Evolutionary conservation across 257 asterid genomes (phyloP), one percentile per base, ranked within the genome.

Genomic region (Gentiana macrophylla): DNA sequence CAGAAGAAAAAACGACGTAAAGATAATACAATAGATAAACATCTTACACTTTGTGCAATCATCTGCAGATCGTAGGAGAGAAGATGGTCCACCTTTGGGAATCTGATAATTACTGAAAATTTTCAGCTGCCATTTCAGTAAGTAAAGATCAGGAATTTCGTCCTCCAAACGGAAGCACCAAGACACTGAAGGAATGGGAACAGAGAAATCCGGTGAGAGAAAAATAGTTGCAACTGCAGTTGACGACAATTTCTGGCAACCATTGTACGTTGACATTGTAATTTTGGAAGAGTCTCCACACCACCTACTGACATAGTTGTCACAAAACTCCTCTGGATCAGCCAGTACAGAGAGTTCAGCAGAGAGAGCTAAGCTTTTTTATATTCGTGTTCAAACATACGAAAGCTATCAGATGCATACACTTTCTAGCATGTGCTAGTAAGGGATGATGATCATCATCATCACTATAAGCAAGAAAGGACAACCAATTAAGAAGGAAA

Each of bases 71-170:
- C 5, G 44, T 24, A 8, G 54, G 6, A 5, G 56, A n/a, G n/a
- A n/a, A 49, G 32, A 12, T 47, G 32, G 12, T 2, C 10, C 5
- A 9, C 47, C 50, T 3, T 32, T n/a, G n/a, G n/a, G 41, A 45
- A 52, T 8, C 10, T 11, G 41, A 44, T 50, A 38, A 8, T 35
- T 35, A 12, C 53, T 6, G n/a, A 36, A 7, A 61, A 32, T 52
- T 60, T 60, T 66, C 66, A 59, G 11, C 46, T 35, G 53, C 71
- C 66, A 59, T 37, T 66, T 66, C 13, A 54, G 66, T 11, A 61
- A 37, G 58, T 54, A 52, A 33, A 12, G 65, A 37, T 59, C 62
- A 5, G 71, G 71, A 52, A 66, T 66, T 50, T 48, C n/a, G n/a
- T n/a, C 2, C 56, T 66, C 57, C 6, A 53, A 24, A 3, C 4